Evolutionary conservation across 441 rosid species (phyloP), one percentile per base, ranked within the genome.

Genomic region (Bocquillonia castaneifolia): DNA sequence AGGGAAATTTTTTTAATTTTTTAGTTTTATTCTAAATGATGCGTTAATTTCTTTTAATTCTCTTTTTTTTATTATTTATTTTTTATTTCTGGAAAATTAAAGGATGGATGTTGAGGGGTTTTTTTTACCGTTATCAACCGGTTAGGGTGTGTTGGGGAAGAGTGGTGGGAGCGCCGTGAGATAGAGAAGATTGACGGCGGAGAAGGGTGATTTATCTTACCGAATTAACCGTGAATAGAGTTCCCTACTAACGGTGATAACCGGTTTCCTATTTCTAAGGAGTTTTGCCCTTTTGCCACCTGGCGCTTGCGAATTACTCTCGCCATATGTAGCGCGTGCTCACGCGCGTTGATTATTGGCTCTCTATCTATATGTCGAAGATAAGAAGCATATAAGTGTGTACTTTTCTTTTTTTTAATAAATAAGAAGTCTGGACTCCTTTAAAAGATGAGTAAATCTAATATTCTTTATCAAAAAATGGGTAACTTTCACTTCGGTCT

Each of bases 211-310:
- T n/a, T 32, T 15, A 36, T 50, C n/a, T 56, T 2, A 69, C 76
- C 81, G 77, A 68, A 42, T 48, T 52, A 62, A 72, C 74, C 67
- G 75, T 72, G 50, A 59, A 25, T 1, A 59, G 60, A 63, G 15
- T 58, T 25, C 53, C 34, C 34, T 61, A 66, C 69, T 61, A 68
- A 70, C 68, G 76, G 76, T 52, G 76, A 65, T 79, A 12, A 72
- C 77, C 72, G 63, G 77, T 72, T 76, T 72, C 76, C 82, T 68
- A 68, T 54, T 59, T 74, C n/a, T 14, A 55, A 32, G 79, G 80
- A 69, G 68, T 28, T 56, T 64, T 64, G 68, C 62, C 55, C 42
- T 31, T 67, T 69, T 51, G 23, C 71, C 59, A 57, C 66, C 61
- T 26, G 34, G 47, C 6, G 9, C 1, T 13, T 0, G 10, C n/a